Conservation (phyloP, 73 alveolate species). For the Stentor roeselii region DNA sequence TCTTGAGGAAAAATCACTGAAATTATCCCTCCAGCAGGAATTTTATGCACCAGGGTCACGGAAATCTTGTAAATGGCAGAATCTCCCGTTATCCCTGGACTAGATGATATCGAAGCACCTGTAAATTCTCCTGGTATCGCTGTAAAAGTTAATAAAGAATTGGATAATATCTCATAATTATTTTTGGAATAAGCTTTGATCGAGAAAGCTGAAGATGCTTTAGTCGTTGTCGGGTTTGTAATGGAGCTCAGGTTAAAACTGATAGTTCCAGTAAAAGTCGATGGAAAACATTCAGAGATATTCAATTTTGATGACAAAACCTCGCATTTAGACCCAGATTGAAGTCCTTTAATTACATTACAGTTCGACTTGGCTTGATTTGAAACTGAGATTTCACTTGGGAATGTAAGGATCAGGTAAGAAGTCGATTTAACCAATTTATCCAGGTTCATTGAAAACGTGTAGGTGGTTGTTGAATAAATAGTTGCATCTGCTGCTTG, state of each 20-base stretch:
- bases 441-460: neutral
- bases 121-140: neutral
- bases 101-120: neutral
- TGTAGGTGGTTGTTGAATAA: neutral
- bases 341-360: neutral
- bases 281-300: neutral
- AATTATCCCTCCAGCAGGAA: neutral
- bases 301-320: too few species aligned
- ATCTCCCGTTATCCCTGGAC: neutral
- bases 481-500: slow-evolving; percentile 1
- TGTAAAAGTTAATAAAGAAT: neutral
- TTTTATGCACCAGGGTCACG: neutral
- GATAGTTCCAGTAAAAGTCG: neutral
- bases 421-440: neutral
- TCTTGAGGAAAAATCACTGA: neutral
- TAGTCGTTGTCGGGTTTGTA: slow-evolving; percentile 10
- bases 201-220: neutral
- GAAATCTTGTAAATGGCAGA: neutral
- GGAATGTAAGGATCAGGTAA: neutral
- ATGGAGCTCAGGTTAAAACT: neutral
- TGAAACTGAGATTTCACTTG: neutral
- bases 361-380: neutral
- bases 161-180: neutral
- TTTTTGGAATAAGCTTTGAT: neutral
- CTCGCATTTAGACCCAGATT: neutral